Percentiles rank a stretch among this genome's conserved stretches.
Evolutionary conservation across 257 asterid species (phyloP).

Genomic region (Catharanthus roseus): DNA sequence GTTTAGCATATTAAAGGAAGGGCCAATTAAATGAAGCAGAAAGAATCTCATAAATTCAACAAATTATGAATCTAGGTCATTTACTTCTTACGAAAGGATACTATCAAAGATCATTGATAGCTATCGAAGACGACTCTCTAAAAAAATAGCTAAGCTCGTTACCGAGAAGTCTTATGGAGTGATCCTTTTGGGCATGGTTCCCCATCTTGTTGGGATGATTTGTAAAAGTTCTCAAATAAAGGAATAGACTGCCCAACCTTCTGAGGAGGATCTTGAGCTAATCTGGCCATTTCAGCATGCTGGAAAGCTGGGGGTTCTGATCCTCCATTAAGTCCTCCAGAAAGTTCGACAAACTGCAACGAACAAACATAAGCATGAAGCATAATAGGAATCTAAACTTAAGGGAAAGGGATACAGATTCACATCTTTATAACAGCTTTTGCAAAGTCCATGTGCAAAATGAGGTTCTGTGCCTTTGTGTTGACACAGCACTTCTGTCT

Average conservation of each 20-base stretch:
- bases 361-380: neutral
- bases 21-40: neutral
- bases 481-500: constrained; percentile 54
- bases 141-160: neutral
- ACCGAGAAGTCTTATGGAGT: neutral
- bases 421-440: constrained; percentile 57
- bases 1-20: neutral
- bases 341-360: constrained; percentile 61
- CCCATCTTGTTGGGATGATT: neutral
- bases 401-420: constrained; percentile 13
- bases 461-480: constrained; percentile 57
- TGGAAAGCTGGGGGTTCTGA: constrained; percentile 93
- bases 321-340: constrained; percentile 83
- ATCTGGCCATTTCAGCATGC: constrained; percentile 69
- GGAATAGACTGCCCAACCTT: constrained; percentile 9
- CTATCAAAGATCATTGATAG: neutral
- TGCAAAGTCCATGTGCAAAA: constrained; percentile 82
- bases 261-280: constrained; percentile 41
- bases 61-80: neutral
- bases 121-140: neutral
- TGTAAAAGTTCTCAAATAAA: neutral
- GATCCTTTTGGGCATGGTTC: neutral
- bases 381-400: neutral
- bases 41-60: neutral
- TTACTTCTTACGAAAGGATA: neutral